A percentile compares a stretch with the other conserved stretches of the same genome.
phyloP scores from a whole-genome alignment of 202 grass and related monocot species.

The Alloteropsis angusta region DNA sequence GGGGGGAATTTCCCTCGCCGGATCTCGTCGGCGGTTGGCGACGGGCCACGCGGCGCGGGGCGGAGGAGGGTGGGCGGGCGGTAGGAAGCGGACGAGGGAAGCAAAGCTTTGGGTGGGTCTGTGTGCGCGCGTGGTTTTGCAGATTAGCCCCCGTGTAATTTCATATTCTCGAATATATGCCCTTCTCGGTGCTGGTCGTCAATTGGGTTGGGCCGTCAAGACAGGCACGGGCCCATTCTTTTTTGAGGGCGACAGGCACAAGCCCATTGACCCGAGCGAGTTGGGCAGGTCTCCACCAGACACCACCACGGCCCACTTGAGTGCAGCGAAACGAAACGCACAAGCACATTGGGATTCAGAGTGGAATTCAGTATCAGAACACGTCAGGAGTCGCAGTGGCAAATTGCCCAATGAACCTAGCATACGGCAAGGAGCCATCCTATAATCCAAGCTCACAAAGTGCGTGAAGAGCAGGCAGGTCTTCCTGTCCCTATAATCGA shows the following conservation, averaged over 20 bases:
- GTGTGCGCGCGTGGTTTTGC: slow-evolving; percentile 7
- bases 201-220: not conserved
- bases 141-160: not conserved
- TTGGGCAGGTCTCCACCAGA: not conserved
- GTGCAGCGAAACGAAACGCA: not conserved
- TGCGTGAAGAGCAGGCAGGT: too few species aligned
- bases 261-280: not conserved
- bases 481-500: not conserved
- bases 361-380: not conserved
- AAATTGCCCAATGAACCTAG: not conserved
- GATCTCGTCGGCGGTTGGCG: slow-evolving; percentile 44
- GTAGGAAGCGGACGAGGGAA: slow-evolving; percentile 4
- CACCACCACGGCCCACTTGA: not conserved
- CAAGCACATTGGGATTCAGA: not conserved
- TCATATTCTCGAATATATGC: not conserved
- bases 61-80: not conserved
- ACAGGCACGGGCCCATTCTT: not conserved
- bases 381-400: not conserved
- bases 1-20: not conserved
- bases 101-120: not conserved
- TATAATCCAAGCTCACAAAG: not conserved
- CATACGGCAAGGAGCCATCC: not conserved
- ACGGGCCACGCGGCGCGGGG: slow-evolving; percentile 9
- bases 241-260: not conserved
- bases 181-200: not conserved